phyloP scores from a whole-genome alignment of 2,329 filamentous ascomycete species.

The Alternaria postmessia region DNA sequence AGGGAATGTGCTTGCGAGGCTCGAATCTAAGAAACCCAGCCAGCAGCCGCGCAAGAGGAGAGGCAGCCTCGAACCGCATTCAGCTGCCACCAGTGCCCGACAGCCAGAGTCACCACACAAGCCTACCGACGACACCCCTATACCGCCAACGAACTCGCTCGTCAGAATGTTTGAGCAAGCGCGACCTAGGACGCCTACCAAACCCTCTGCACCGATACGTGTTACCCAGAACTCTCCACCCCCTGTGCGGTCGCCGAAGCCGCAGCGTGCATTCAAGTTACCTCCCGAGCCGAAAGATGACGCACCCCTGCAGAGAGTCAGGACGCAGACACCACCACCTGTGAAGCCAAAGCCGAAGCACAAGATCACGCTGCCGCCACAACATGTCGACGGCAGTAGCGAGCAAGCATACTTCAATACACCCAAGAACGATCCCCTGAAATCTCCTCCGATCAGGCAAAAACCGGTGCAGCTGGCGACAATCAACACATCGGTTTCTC shows the following conservation, averaged over 20 bases:
- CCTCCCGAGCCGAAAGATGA: slow-evolving; percentile 39
- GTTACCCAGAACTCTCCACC: slow-evolving; percentile 38
- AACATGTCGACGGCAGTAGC: slow-evolving; percentile 23
- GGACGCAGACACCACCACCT: slow-evolving; percentile 35
- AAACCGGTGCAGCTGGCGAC: slow-evolving; percentile 36
- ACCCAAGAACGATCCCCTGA: slow-evolving; percentile 33
- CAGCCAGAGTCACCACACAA: slow-evolving; percentile 29
- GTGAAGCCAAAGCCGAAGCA: slow-evolving; percentile 45
- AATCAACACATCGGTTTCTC: slow-evolving; percentile 26
- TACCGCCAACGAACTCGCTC: slow-evolving; percentile 69
- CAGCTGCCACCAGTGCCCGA: slow-evolving; percentile 18
- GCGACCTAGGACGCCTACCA: slow-evolving; percentile 31
- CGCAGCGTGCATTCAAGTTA: slow-evolving; percentile 43
- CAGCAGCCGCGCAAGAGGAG: slow-evolving; percentile 25
- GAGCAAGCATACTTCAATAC: slow-evolving; percentile 27
- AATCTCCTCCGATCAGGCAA: slow-evolving; percentile 35
- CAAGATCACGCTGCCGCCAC: slow-evolving; percentile 23
- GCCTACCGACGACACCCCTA: slow-evolving; percentile 64
- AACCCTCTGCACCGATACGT: slow-evolving; percentile 25
- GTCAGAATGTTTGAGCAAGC: slow-evolving; percentile 74
- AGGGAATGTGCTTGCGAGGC: slow-evolving; percentile 41
- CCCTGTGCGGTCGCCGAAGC: slow-evolving; percentile 54
- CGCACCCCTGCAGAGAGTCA: slow-evolving; percentile 25
- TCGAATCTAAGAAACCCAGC: slow-evolving; percentile 34
- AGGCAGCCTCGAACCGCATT: slow-evolving; percentile 26